Evolutionary conservation across 345 rosid species (phyloP).

Genomic region (Mallotus nudiflorus): DNA sequence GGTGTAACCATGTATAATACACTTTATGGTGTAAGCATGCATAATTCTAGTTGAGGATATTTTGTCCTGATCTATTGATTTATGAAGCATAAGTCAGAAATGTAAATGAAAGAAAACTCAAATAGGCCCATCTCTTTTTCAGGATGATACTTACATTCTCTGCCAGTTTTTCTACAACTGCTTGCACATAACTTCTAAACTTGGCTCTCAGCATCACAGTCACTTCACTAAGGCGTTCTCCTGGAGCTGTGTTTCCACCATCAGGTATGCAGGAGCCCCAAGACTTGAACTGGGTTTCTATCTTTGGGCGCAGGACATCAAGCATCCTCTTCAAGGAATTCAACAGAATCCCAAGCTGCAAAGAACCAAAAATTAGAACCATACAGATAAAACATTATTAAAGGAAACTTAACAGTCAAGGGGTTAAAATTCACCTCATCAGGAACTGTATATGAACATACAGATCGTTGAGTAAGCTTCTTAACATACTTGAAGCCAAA

Average conservation of each 20-base stretch:
- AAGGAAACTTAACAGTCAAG: neutral
- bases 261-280: slow-evolving; percentile 96
- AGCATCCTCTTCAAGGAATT: slow-evolving; percentile 98
- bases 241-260: slow-evolving; percentile 78
- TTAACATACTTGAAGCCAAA: slow-evolving; percentile 91
- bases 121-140: neutral
- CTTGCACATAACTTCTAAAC: slow-evolving; percentile 85
- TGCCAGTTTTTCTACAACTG: slow-evolving; percentile 83
- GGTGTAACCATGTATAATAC: neutral
- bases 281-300: slow-evolving; percentile 76
- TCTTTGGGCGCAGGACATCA: slow-evolving; percentile 73
- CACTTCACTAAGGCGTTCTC: slow-evolving; percentile 91
- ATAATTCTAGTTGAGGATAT: neutral
- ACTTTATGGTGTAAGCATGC: neutral
- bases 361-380: slow-evolving; percentile 15
- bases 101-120: neutral
- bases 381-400: slow-evolving; percentile 3
- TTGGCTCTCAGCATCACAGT: slow-evolving; percentile 94
- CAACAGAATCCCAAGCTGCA: slow-evolving; percentile 81
- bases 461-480: slow-evolving; percentile 83
- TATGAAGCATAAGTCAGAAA: neutral
- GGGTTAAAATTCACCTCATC: slow-evolving; percentile 63
- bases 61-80: neutral
- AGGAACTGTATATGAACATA: slow-evolving; percentile 65
- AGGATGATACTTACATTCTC: slow-evolving; percentile 73